Evolutionary conservation across 768 basidiomycete genomes (phyloP).

Genomic region (Mycena olivaceomarginata): DNA sequence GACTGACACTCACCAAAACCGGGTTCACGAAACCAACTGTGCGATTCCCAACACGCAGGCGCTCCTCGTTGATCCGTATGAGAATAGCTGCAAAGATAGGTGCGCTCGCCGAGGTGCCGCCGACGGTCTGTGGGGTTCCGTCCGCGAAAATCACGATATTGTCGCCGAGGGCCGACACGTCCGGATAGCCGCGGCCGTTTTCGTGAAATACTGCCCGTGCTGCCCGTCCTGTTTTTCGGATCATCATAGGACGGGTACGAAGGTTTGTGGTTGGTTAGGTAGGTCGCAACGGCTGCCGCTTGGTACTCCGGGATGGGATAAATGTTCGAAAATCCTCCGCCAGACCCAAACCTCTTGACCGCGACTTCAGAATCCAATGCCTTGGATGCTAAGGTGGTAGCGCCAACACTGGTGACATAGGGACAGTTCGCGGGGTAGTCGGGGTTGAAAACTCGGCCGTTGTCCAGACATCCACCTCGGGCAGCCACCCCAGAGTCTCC

Average conservation of each 20-base stretch:
- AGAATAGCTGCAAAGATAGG: conserved; percentile 1
- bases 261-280: neutral
- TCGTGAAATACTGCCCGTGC: neutral
- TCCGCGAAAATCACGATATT: neutral
- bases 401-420: neutral
- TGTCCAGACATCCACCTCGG: neutral
- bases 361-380: neutral
- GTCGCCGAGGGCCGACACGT: neutral
- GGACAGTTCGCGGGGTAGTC: neutral
- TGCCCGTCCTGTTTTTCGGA: no score
- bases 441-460: neutral
- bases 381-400: neutral
- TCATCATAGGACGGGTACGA: neutral
- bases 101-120: neutral
- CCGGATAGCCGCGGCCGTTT: neutral
- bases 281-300: neutral
- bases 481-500: neutral
- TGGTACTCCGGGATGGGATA: neutral
- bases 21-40: neutral
- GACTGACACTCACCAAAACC: neutral
- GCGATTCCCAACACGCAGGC: neutral
- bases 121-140: neutral
- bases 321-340: neutral
- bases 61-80: neutral
- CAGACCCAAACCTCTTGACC: neutral